These are phyloP conservation scores for Groenewaldozyma sp. DNA, from an alignment of 1,139 yeast genomes.

Conservation along the genomic window DNA sequence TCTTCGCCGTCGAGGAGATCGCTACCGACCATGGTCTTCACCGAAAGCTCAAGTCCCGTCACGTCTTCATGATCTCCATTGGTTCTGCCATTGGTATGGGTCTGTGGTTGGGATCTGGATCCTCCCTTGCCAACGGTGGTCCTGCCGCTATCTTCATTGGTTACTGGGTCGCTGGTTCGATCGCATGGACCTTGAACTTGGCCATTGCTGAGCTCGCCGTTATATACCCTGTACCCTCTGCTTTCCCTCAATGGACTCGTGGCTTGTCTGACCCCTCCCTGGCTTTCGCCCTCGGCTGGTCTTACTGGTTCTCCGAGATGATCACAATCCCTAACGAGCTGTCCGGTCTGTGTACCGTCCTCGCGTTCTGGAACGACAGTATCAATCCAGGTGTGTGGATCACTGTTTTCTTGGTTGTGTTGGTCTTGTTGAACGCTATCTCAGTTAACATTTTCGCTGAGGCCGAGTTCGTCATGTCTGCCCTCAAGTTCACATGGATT, in stretches of 20 bases:
- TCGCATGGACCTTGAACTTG: slow-evolving; percentile 59
- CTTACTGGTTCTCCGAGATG: slow-evolving; percentile 24
- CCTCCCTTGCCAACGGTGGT: slow-evolving; percentile 63
- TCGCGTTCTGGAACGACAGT: slow-evolving; percentile 50
- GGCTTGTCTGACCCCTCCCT: slow-evolving; percentile 14
- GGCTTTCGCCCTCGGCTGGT: slow-evolving; percentile 14
- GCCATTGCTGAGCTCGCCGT: slow-evolving; percentile 71
- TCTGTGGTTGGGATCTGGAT: slow-evolving; percentile 45
- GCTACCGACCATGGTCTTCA: slow-evolving; percentile 8
- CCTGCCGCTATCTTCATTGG: slow-evolving; percentile 59
- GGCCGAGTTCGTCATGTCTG: slow-evolving; percentile 29
- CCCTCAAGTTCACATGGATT: slow-evolving; percentile 39
- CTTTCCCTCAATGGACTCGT: slow-evolving; percentile 49
- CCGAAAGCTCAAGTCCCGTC: slow-evolving; percentile 19
- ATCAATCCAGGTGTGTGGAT: slow-evolving; percentile 43
- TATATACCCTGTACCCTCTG: slow-evolving; percentile 57
- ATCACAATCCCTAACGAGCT: slow-evolving; percentile 53
- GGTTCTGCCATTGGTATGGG: slow-evolving; percentile 46
- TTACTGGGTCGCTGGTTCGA: slow-evolving; percentile 50
- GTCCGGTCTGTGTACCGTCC: slow-evolving; percentile 48
- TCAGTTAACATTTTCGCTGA: slow-evolving; percentile 33
- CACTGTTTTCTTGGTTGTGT: slow-evolving; percentile 18
- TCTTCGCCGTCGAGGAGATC: slow-evolving; percentile 3
- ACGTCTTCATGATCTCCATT: slow-evolving; percentile 42
- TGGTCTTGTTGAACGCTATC: slow-evolving; percentile 25